Evolutionary conservation across 192 early-diverging fungal species (phyloP), one percentile per base, ranked within the genome.

Genomic region (Funneliformis geosporum): DNA sequence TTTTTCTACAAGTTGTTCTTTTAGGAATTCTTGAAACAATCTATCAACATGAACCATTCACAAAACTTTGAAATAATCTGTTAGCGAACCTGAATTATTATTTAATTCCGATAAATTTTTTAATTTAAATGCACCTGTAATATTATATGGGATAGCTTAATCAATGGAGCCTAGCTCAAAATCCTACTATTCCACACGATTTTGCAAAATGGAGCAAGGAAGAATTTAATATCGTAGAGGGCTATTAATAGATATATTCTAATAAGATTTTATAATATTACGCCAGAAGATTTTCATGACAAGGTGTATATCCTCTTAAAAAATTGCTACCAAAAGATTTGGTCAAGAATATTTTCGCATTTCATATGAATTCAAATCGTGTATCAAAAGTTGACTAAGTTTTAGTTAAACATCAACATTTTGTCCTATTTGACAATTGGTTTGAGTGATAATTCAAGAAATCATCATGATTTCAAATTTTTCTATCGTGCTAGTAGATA

Each of bases 161-260:
- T 72, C 18, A 72, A 72, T 72, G 70, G 70, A 16, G 33, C 9
- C 23, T 72, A 2, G 70, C n/a, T 18, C 33, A 46, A 72, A 44
- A 28, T 16, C 23, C 62, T 28, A 33, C 25, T 9, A 28, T 65
- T 66, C 4, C 64, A 28, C 8, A 28, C 12, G 28, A 65, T 9
- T 8, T 65, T 23, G 25, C 11, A 0, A 33, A 27, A 5, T 65
- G 62, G 62, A 65, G 4, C 8, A 33, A 65, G 21, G 62, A 65
- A 2, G 16, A 65, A 10, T 28, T 65, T 25, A 16, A 0, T n/a
- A 33, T 33, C 8, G 14, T 50, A 16, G 47, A 50, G 47, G 0
- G 18, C 3, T 50, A 11, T 50, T 50, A 12, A 50, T 50, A 18
- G 16, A 50, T 50, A 14, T 50, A 50, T 50, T 4, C 47, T 50